phyloP scores from a whole-genome alignment of 352 stramenopile species.

The Phytophthora cryptogea region DNA sequence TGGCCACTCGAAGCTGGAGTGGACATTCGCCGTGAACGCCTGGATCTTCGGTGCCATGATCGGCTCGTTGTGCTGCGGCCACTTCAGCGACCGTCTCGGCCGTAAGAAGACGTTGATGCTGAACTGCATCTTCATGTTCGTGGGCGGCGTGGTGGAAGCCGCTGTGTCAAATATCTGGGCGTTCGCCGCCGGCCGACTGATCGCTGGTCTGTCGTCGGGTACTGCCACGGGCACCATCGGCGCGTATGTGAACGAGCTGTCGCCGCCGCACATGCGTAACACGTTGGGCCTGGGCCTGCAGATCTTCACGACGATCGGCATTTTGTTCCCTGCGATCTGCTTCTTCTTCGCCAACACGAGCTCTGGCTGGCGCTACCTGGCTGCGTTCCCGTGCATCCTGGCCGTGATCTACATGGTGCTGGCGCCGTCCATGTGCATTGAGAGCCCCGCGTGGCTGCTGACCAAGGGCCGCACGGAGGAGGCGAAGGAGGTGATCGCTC shows the following conservation, averaged over 20 bases:
- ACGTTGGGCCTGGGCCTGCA: slow-evolving; percentile 34
- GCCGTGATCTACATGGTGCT: slow-evolving; percentile 40
- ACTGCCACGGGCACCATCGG: slow-evolving; percentile 6
- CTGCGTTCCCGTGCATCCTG: slow-evolving; percentile 32
- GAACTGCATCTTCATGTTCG: slow-evolving; percentile 42
- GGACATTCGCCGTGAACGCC: too few species aligned
- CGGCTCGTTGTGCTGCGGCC: slow-evolving; percentile 36
- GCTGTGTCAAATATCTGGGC: slow-evolving; percentile 19
- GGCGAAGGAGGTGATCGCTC: slow-evolving; percentile 19
- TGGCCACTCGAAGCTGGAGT: slow-evolving; percentile 24
- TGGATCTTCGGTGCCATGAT: slow-evolving; percentile 8
- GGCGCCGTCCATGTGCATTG: slow-evolving; percentile 33
- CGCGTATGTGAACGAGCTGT: too few species aligned
- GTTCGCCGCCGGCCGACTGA: slow-evolving; percentile 12
- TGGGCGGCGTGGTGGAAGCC: slow-evolving; percentile 34
- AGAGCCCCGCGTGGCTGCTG: slow-evolving; percentile 25
- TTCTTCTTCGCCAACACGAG: slow-evolving; percentile 14
- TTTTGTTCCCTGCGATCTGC: slow-evolving; percentile 6
- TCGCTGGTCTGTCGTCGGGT: slow-evolving; percentile 36
- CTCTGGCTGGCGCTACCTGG: slow-evolving; percentile 19
- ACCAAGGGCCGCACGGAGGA: slow-evolving; percentile 19
- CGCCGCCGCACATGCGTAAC: neutral
- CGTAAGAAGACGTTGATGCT: slow-evolving; percentile 24
- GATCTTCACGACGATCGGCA: slow-evolving; percentile 45
- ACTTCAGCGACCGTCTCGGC: slow-evolving; percentile 34